phyloP scores from a whole-genome alignment of 192 early-diverging fungal species.

The Funneliformis geosporum region DNA sequence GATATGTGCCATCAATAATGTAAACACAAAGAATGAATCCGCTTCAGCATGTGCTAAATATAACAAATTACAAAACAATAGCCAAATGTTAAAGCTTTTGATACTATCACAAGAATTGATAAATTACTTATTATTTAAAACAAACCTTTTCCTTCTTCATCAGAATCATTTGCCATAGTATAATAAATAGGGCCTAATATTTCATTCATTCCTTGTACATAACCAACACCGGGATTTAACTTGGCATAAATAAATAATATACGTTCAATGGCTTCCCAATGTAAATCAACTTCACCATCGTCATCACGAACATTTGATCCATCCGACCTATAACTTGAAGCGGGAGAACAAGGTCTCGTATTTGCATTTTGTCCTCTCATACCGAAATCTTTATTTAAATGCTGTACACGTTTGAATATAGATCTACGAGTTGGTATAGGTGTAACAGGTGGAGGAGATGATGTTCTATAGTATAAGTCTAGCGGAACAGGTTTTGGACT shows the following conservation, averaged over 20 bases:
- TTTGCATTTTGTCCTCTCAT: slow-evolving; percentile 46
- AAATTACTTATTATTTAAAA: not conserved
- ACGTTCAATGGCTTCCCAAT: slow-evolving; percentile 79
- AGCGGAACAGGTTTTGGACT: slow-evolving; percentile 33
- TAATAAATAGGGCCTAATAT: slow-evolving; percentile 80
- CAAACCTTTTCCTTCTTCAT: slow-evolving; percentile 47
- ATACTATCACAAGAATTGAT: not conserved
- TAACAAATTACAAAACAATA: not conserved
- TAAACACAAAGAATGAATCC: slow-evolving; percentile 78
- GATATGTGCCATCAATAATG: slow-evolving; percentile 66
- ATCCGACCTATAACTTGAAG: slow-evolving; percentile 5
- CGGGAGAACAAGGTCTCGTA: slow-evolving; percentile 8
- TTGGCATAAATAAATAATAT: slow-evolving; percentile 80
- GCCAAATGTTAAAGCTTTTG: not conserved
- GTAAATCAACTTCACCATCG: slow-evolving; percentile 55
- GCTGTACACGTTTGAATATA: slow-evolving; percentile 65
- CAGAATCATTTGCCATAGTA: slow-evolving; percentile 63
- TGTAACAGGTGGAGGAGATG: slow-evolving; percentile 29
- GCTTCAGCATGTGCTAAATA: slow-evolving; percentile 71
- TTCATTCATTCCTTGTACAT: slow-evolving; percentile 92
- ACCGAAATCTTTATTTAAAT: slow-evolving; percentile 64
- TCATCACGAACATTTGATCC: slow-evolving; percentile 1
- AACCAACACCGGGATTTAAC: slow-evolving; percentile 78
- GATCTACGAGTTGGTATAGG: slow-evolving; percentile 52
- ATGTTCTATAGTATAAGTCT: not conserved